phyloP scores from a whole-genome alignment of 257 asterid genomes.

The Solanum sitiens region DNA sequence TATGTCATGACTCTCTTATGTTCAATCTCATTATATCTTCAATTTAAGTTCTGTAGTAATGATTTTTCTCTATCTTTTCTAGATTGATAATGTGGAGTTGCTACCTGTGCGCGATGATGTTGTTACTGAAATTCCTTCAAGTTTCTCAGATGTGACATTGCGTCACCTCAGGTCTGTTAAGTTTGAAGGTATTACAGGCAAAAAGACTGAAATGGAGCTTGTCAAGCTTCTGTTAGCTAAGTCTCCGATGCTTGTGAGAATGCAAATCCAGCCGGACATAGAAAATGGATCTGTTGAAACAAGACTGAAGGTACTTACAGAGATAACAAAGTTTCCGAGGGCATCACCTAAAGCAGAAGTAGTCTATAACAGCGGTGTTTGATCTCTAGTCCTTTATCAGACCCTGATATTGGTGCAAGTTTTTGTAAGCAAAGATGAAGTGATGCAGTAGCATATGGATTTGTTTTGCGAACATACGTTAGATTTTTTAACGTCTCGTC shows the following conservation, averaged over 20 bases:
- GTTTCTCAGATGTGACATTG: neutral
- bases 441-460: too few species aligned
- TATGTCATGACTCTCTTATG: neutral
- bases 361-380: neutral
- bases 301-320: neutral
- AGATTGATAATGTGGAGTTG: neutral
- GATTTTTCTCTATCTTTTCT: neutral
- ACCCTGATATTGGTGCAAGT: too few species aligned
- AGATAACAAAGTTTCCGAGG: neutral
- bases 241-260: neutral
- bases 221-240: neutral
- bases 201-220: neutral
- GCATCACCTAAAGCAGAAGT: neutral
- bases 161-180: neutral
- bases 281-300: neutral
- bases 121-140: neutral
- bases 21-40: neutral
- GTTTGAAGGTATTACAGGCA: neutral
- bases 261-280: neutral
- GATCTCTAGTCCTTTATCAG: too few species aligned
- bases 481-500: neutral
- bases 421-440: too few species aligned
- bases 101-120: neutral
- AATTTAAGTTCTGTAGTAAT: neutral
- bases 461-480: too few species aligned